A percentile compares a stretch with the other conserved stretches of the same genome.
These are phyloP conservation scores for Bipolaris zeicola DNA, from an alignment of 2,329 filamentous ascomycete genomes.

Conservation along the genomic window DNA sequence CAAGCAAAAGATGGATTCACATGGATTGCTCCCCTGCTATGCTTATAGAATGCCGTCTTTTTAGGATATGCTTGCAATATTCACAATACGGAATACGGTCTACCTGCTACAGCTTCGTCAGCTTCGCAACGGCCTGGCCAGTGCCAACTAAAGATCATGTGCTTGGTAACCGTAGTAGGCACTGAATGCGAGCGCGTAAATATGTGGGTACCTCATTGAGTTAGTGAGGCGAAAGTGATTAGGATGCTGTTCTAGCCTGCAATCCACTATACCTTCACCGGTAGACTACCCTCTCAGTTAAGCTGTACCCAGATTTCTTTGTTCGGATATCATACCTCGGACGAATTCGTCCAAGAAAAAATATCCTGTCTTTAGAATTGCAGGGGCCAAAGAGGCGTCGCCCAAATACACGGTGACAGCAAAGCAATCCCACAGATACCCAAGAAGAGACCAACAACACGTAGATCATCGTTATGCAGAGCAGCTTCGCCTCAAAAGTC, in stretches of 20 bases:
- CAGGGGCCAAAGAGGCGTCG: not conserved
- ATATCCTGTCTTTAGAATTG: not conserved
- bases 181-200: not conserved
- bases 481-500: not conserved
- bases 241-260: not conserved
- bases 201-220: not conserved
- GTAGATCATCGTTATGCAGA: not conserved
- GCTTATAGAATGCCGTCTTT: not conserved
- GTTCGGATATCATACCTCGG: not conserved
- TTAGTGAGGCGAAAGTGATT: not conserved
- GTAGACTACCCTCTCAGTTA: not conserved
- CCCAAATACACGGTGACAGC: not conserved
- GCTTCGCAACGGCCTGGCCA: not conserved
- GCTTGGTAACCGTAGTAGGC: not conserved
- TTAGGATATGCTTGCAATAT: slow-evolving; percentile 1
- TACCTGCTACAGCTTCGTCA: not conserved
- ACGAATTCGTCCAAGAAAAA: not conserved
- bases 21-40: not conserved
- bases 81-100: not conserved
- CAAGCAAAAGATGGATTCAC: not conserved
- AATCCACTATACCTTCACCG: not conserved
- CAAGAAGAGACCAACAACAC: not conserved
- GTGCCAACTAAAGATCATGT: not conserved
- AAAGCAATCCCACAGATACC: not conserved
- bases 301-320: not conserved